phyloP scores from a whole-genome alignment of 2,329 filamentous ascomycete species.

The Pleoardoris graminearum region DNA sequence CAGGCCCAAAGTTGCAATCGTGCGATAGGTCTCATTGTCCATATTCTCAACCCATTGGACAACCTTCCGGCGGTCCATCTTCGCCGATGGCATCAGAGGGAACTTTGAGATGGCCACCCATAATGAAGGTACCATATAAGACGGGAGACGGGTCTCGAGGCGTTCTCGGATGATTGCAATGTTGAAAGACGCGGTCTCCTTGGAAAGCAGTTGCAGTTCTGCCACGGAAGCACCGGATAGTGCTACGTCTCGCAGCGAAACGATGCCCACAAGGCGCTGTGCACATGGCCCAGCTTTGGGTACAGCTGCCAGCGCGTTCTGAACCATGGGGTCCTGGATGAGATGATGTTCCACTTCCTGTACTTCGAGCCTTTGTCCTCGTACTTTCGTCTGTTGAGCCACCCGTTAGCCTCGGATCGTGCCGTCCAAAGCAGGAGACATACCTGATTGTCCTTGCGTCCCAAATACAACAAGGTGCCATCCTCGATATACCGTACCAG shows the following conservation, averaged over 20 bases:
- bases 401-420: neutral
- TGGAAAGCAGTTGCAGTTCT: constrained; percentile 22
- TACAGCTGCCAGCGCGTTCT: constrained; percentile 35
- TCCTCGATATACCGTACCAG: constrained; percentile 43
- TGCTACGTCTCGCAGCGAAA: constrained; percentile 28
- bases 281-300: constrained; percentile 34
- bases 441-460: constrained; percentile 30
- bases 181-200: constrained; percentile 28
- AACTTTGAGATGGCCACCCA: constrained; percentile 36
- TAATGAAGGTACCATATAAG: constrained; percentile 41
- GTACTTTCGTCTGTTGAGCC: constrained; percentile 41
- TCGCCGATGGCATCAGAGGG: constrained; percentile 37
- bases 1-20: constrained; percentile 28
- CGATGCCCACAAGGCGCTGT: constrained; percentile 37
- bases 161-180: constrained; percentile 32
- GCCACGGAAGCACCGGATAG: constrained; percentile 3
- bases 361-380: constrained; percentile 51
- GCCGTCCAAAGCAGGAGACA: neutral
- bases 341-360: constrained; percentile 53
- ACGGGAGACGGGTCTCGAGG: constrained; percentile 33
- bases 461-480: constrained; percentile 35
- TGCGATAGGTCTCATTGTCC: constrained; percentile 32
- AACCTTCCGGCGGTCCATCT: constrained; percentile 37
- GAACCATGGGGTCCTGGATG: constrained; percentile 30
- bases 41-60: constrained; percentile 38